phyloP scores from a whole-genome alignment of 2,329 filamentous ascomycete species.

The Microdochium nivale region DNA sequence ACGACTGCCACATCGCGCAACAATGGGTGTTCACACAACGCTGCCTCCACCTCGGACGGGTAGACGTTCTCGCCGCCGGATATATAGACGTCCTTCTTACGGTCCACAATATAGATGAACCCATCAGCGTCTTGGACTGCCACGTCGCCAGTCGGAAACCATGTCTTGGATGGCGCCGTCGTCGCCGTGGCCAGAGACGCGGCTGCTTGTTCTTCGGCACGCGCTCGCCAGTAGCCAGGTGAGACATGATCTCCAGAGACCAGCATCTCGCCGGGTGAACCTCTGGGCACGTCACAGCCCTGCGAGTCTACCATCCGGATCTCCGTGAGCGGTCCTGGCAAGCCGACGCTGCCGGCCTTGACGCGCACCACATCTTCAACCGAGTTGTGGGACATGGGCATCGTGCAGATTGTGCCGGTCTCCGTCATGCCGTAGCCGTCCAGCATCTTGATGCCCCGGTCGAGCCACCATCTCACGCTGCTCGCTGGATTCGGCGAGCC shows the following conservation, averaged over 20 bases:
- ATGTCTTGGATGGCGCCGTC: too few relatives aligned
- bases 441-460: conserved; percentile 3
- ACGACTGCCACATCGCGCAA: too few relatives aligned
- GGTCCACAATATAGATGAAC: conserved; percentile 5
- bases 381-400: conserved; percentile 1
- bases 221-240: conserved; percentile 2
- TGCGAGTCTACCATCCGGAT: too few relatives aligned
- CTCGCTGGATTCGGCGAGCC: conserved; percentile 4
- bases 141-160: too few relatives aligned
- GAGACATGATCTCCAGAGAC: conserved; percentile 1
- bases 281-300: neutral
- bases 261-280: conserved; percentile 2
- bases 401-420: conserved; percentile 2
- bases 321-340: too few relatives aligned
- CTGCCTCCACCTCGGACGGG: conserved; percentile 7
- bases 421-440: conserved; percentile 8
- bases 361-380: too few relatives aligned
- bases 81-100: conserved; percentile 6
- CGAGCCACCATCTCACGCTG: conserved; percentile 3
- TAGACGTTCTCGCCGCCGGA: conserved; percentile 9
- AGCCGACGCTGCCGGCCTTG: too few relatives aligned
- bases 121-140: conserved; percentile 3
- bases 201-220: too few relatives aligned
- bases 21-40: conserved; percentile 2
- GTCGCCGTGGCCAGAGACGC: too few relatives aligned